phyloP scores from a whole-genome alignment of 345 rosid genomes.

The Gossypium herbaceum region DNA sequence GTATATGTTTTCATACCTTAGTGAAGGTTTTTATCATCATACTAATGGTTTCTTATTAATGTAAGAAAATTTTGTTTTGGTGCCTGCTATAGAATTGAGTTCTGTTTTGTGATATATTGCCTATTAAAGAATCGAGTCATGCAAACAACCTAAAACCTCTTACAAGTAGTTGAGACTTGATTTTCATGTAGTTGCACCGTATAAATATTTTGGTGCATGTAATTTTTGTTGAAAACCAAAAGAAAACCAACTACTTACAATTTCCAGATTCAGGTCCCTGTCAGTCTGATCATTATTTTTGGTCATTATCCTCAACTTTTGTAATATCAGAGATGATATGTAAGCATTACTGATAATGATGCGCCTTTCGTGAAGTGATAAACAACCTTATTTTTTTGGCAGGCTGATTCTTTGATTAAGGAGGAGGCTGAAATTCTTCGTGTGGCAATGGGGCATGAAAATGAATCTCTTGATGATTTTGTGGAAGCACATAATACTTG shows the following conservation, averaged over 20 bases:
- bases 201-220: not conserved
- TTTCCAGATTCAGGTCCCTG: not conserved
- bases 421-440: conserved; percentile 73
- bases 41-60: not conserved
- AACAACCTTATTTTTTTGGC: conserved; percentile 17
- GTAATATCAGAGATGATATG: not conserved
- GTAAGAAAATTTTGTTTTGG: not conserved
- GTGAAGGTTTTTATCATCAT: not conserved
- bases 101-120: not conserved
- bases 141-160: not conserved
- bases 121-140: not conserved
- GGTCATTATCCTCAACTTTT: not conserved
- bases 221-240: not conserved
- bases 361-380: not conserved
- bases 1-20: not conserved
- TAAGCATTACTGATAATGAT: not conserved
- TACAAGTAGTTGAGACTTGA: not conserved
- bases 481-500: conserved; percentile 87
- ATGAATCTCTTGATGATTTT: conserved; percentile 75
- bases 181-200: not conserved
- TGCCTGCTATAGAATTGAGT: not conserved
- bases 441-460: conserved; percentile 87
- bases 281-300: not conserved
- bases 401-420: conserved; percentile 69
- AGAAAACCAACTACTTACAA: not conserved